Evolutionary conservation across 768 basidiomycete species (phyloP), one percentile per base, ranked within the genome.

Genomic region (Boletus fagicola): DNA sequence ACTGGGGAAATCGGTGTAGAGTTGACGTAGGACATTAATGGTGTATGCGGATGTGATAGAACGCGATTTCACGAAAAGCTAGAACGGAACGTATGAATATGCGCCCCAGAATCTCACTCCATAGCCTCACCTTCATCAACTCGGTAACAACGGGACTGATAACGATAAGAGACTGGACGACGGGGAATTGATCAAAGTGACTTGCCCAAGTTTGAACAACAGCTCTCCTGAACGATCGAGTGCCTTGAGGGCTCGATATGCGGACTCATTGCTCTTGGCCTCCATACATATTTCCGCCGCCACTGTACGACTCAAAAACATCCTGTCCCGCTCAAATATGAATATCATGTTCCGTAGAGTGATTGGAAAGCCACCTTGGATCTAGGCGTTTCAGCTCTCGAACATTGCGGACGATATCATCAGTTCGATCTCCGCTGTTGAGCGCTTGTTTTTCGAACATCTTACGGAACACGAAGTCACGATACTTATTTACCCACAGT

Each of bases 261-360:
- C 88, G 7, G 79, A 72, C 54, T 87, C 84, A 56, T 92, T 92
- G 16, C 77, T 70, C 71, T 85, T 86, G 18, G 85, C 83, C 70
- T 92, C 89, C 86, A 92, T 89, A 65, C 88, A 88, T 26, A 90
- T 81, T 67, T 92, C 90, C 2, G 84, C 88, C 0, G 88, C 89
- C n/a, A 92, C 87, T 13, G 89, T 90, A 46, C 89, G 84, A 64
- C 84, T 88, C 49, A 91, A 76, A 68, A 89, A 92, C 88, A 92
- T 90, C 49, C 90, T 91, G 58, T 28, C 30, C 30, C 43, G 12
- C n/a, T 16, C 50, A 28, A 43, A 31, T 22, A 36, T 61, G 43
- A 66, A 48, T 43, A 57, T 22, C 11, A 56, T 16, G 40, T 18
- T 16, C 12, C 24, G 3, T 20, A 55, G 22, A 50, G 13, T 16